A percentile compares a stretch with the other conserved stretches of the same genome.
Conservation (phyloP, 257 asterid genomes). For the Buddleja alternifolia region DNA sequence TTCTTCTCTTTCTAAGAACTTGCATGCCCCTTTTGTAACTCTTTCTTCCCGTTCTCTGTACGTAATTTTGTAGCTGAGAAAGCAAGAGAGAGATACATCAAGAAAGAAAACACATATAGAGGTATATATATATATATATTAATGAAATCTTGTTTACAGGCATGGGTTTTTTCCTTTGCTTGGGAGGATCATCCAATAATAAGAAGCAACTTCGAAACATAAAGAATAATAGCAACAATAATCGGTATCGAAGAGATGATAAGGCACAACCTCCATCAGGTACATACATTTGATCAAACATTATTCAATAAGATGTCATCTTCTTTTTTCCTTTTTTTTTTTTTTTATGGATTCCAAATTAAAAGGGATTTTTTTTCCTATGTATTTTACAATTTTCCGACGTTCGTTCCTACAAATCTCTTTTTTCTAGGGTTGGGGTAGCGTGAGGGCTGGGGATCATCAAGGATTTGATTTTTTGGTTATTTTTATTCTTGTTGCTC, state of each 20-base stretch:
- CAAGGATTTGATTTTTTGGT: not conserved
- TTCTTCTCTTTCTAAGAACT: constrained; percentile 22
- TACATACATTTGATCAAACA: not conserved
- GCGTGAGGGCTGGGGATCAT: not conserved
- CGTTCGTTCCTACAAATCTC: not conserved
- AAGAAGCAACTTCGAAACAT: constrained; percentile 28
- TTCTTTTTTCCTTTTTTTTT: not conserved
- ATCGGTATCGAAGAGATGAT: constrained; percentile 24
- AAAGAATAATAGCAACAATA: not conserved
- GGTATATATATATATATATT: not conserved
- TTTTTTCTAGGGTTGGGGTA: not conserved
- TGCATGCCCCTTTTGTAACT: not conserved
- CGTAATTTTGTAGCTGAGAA: constrained; percentile 24
- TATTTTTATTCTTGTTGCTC: not conserved
- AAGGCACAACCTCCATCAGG: constrained; percentile 30
- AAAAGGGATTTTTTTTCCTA: not conserved
- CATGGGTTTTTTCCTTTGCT: constrained; percentile 47
- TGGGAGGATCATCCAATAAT: constrained; percentile 31
- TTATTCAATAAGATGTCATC: not conserved
- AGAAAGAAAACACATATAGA: constrained; percentile 4
- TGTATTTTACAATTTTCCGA: not conserved
- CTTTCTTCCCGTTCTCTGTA: constrained; percentile 14
- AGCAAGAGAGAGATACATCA: not conserved
- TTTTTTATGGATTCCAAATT: not conserved
- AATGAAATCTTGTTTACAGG: not conserved